A percentile compares a stretch with the other conserved stretches of the same genome.
Evolutionary conservation across 441 rosid species (phyloP).

Genomic region (Omphalea diandra): DNA sequence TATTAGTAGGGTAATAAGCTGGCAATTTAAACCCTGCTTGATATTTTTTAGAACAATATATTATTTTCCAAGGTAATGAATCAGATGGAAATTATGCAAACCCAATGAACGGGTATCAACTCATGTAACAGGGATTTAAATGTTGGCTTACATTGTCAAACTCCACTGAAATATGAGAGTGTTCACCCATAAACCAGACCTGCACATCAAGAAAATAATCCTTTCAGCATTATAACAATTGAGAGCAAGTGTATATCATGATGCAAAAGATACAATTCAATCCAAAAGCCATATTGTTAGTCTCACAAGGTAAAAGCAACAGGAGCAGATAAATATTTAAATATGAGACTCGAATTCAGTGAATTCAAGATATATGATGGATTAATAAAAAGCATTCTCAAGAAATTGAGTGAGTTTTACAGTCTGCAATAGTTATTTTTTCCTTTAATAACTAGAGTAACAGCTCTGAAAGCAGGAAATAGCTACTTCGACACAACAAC

Average conservation of each 20-base stretch:
- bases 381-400: background rate
- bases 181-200: constrained; percentile 93
- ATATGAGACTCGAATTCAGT: background rate
- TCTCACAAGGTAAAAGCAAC: background rate
- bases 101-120: constrained; percentile 13
- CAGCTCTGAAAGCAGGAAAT: too few relatives aligned
- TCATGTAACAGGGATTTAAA: background rate
- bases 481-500: background rate
- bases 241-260: background rate
- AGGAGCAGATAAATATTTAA: background rate
- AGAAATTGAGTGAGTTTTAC: background rate
- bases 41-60: background rate
- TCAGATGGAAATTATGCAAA: background rate
- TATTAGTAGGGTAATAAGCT: too few relatives aligned
- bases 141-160: constrained; percentile 75
- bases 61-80: background rate
- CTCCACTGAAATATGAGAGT: constrained; percentile 85
- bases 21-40: background rate
- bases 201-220: constrained; percentile 32
- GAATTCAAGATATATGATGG: background rate
- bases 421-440: background rate
- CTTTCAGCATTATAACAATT: constrained; percentile 8
- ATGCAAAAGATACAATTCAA: background rate
- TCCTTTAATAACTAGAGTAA: too few relatives aligned
- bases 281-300: background rate